Conservation (phyloP, 225 moss, liverwort and hornwort species). For the Lunularia cruciata region DNA sequence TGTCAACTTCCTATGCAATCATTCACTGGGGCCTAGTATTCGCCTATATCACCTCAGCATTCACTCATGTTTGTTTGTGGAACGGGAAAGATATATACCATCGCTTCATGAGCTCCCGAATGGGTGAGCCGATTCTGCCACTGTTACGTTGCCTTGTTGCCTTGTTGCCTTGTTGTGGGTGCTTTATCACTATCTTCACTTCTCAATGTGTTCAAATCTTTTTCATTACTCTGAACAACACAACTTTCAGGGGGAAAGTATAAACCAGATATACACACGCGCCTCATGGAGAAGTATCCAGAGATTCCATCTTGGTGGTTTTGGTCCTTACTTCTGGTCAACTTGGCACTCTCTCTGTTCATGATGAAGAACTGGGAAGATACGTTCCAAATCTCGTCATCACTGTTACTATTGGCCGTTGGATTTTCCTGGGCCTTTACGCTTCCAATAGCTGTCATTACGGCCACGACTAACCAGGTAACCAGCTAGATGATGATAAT, state of each 20-base stretch:
- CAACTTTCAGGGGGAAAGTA: constrained; percentile 46
- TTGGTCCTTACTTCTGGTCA: constrained; percentile 51
- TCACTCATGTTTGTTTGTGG: constrained; percentile 70
- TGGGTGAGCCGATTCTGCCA: constrained; percentile 26
- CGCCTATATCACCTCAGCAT: constrained; percentile 60
- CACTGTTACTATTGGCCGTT: constrained; percentile 49
- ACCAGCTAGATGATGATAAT: neutral
- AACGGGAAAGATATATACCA: constrained; percentile 63
- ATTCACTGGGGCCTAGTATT: constrained; percentile 70
- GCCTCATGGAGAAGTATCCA: constrained; percentile 56
- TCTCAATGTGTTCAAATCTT: neutral
- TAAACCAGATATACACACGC: constrained; percentile 59
- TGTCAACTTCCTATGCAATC: constrained; percentile 63
- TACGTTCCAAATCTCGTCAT: constrained; percentile 61
- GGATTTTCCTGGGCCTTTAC: constrained; percentile 54
- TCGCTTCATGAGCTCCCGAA: constrained; percentile 40
- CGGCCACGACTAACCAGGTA: constrained; percentile 78
- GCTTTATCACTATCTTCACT: neutral
- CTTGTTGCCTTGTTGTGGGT: neutral
- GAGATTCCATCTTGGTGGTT: constrained; percentile 72
- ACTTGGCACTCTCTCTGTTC: constrained; percentile 35
- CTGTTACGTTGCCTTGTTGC: neutral
- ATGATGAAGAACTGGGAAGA: constrained; percentile 53
- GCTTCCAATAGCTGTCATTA: constrained; percentile 61
- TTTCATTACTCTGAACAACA: neutral